phyloP scores from a whole-genome alignment of 768 basidiomycete genomes.

The Termitomyces sp. region DNA sequence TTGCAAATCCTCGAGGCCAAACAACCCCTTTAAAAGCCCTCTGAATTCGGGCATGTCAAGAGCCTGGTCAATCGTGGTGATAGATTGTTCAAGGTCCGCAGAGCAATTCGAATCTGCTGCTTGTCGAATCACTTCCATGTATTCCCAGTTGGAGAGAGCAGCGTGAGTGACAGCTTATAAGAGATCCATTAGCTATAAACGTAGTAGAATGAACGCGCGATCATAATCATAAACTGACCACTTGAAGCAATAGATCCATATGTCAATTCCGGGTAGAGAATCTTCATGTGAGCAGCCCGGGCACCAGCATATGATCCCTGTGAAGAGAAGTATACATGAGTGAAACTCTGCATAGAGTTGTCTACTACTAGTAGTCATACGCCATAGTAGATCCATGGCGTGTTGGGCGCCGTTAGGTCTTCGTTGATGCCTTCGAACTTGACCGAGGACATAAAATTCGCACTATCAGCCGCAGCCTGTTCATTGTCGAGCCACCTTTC shows the following conservation, averaged over 20 bases:
- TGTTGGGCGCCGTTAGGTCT: slow-evolving; percentile 63
- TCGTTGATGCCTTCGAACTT: slow-evolving; percentile 66
- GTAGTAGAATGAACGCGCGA: neutral
- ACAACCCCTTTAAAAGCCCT: slow-evolving; percentile 58
- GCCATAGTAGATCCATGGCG: slow-evolving; percentile 93
- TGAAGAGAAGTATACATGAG: neutral
- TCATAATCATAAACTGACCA: slow-evolving; percentile 35
- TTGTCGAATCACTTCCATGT: slow-evolving; percentile 75
- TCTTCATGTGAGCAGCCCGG: slow-evolving; percentile 84
- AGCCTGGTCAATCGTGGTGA: slow-evolving; percentile 56
- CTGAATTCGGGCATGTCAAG: slow-evolving; percentile 44
- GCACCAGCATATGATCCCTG: slow-evolving; percentile 92
- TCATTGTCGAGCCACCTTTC: slow-evolving; percentile 82
- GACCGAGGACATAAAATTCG: slow-evolving; percentile 83
- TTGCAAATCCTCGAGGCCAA: slow-evolving; percentile 63
- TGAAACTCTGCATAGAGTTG: neutral
- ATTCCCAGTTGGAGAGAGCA: slow-evolving; percentile 76
- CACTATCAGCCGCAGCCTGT: slow-evolving; percentile 87
- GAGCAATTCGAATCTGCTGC: slow-evolving; percentile 64
- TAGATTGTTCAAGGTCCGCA: slow-evolving; percentile 47
- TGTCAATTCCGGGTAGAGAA: slow-evolving; percentile 84
- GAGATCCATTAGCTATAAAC: neutral
- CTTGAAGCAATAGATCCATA: slow-evolving; percentile 88
- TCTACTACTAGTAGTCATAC: slow-evolving; percentile 36
- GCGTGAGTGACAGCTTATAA: slow-evolving; percentile 82